Conservation (phyloP, 768 basidiomycete species). For the Russula ochroleuca region DNA sequence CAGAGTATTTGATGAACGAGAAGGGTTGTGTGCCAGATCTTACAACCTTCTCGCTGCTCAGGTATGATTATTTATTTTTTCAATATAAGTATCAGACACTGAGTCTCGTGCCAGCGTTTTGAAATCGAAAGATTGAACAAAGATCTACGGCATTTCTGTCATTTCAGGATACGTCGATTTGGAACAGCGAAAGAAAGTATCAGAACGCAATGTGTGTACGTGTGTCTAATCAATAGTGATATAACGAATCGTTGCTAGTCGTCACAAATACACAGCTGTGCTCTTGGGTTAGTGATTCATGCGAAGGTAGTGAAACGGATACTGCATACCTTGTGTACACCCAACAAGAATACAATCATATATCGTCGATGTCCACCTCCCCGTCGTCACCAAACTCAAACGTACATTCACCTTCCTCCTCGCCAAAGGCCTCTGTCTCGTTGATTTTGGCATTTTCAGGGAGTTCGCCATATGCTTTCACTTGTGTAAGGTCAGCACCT, state of each 20-base stretch:
- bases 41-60: constrained; percentile 44
- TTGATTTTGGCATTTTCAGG: constrained; percentile 96
- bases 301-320: neutral
- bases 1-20: constrained; percentile 63
- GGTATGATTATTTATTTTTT: neutral
- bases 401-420: constrained; percentile 83
- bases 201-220: constrained; percentile 14
- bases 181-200: neutral
- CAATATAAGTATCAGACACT: neutral
- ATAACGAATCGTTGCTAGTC: constrained; percentile 19
- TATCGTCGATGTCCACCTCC: constrained; percentile 87
- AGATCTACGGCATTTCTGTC: neutral
- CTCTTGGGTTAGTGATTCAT: neutral
- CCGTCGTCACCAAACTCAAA: constrained; percentile 90
- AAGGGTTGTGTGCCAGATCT: constrained; percentile 73
- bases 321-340: constrained; percentile 28
- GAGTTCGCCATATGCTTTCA: constrained; percentile 97
- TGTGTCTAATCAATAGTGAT: constrained; percentile 26
- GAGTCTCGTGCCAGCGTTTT: neutral
- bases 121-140: neutral
- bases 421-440: constrained; percentile 91
- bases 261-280: constrained; percentile 24
- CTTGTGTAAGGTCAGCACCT: constrained; percentile 36
- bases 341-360: constrained; percentile 42
- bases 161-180: neutral